Conservation (phyloP, 345 rosid species). For the Lagerstroemia speciosa region DNA sequence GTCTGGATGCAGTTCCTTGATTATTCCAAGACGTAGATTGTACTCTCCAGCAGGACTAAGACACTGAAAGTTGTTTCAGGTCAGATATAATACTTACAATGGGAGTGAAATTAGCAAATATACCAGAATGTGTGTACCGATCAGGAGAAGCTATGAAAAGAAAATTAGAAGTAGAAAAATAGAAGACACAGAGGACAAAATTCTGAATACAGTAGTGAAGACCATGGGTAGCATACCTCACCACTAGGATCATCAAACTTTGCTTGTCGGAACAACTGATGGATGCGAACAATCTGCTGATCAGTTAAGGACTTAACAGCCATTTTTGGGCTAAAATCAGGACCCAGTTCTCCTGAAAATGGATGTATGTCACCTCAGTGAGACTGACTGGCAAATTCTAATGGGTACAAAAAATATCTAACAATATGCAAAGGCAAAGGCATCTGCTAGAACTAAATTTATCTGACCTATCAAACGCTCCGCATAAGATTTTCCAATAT, state of each 20-base stretch:
- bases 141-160: neutral
- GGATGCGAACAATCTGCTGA: constrained; percentile 93
- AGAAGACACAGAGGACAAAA: neutral
- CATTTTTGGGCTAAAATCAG: constrained; percentile 77
- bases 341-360: constrained; percentile 84
- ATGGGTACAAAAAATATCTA: neutral
- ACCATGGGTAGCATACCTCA: constrained; percentile 51
- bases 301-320: constrained; percentile 67
- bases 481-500: constrained; percentile 71
- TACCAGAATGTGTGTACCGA: neutral
- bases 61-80: constrained; percentile 43
- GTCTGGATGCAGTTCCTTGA: constrained; percentile 97
- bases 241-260: constrained; percentile 96
- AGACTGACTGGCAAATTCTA: neutral
- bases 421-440: neutral
- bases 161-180: neutral
- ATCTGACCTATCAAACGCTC: constrained; percentile 71
- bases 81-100: neutral
- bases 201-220: constrained; percentile 2
- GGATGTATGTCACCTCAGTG: neutral
- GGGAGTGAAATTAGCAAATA: neutral
- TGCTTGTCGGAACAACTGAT: constrained; percentile 97
- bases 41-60: constrained; percentile 98
- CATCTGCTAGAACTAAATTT: neutral
- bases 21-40: constrained; percentile 95